These are phyloP conservation scores for Clavariopsis aquatica DNA, from an alignment of 495 filamentous ascomycete species.

Conservation along the genomic window DNA sequence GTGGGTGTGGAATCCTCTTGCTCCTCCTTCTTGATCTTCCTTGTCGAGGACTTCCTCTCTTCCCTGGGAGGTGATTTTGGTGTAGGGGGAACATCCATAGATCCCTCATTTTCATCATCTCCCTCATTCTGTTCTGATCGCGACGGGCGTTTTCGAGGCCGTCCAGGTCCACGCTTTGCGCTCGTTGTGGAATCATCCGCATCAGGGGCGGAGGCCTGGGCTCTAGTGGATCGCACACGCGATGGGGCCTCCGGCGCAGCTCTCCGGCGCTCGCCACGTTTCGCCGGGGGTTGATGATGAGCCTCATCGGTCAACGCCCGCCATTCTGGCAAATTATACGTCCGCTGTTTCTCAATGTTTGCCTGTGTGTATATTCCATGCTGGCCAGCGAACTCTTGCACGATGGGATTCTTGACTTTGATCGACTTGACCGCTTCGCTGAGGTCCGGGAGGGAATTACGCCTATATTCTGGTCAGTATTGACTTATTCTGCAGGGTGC, in stretches of 20 bases:
- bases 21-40: constrained; percentile 45
- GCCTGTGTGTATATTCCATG: constrained; percentile 93
- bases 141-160: constrained; percentile 22
- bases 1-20: constrained; percentile 32
- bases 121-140: constrained; percentile 25
- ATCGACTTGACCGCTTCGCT: constrained; percentile 87
- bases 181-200: constrained; percentile 13
- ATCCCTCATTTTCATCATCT: constrained; percentile 18
- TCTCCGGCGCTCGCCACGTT: constrained; percentile 81
- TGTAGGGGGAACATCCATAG: constrained; percentile 31
- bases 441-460: constrained; percentile 70
- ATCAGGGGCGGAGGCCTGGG: constrained; percentile 17
- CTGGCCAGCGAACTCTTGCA: constrained; percentile 93
- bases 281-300: constrained; percentile 94
- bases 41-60: constrained; percentile 49
- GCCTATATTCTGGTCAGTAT: constrained; percentile 49
- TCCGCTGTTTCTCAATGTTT: constrained; percentile 91
- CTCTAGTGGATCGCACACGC: constrained; percentile 34
- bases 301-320: constrained; percentile 85
- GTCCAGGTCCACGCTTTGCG: constrained; percentile 33
- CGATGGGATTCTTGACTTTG: constrained; percentile 93
- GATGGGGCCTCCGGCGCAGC: constrained; percentile 59
- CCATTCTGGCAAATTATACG: constrained; percentile 97
- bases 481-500: constrained; percentile 3
- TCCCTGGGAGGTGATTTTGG: constrained; percentile 28